These are phyloP conservation scores for Staphylotrichum longicolle DNA, from an alignment of 495 filamentous ascomycete genomes.

Conservation along the genomic window DNA sequence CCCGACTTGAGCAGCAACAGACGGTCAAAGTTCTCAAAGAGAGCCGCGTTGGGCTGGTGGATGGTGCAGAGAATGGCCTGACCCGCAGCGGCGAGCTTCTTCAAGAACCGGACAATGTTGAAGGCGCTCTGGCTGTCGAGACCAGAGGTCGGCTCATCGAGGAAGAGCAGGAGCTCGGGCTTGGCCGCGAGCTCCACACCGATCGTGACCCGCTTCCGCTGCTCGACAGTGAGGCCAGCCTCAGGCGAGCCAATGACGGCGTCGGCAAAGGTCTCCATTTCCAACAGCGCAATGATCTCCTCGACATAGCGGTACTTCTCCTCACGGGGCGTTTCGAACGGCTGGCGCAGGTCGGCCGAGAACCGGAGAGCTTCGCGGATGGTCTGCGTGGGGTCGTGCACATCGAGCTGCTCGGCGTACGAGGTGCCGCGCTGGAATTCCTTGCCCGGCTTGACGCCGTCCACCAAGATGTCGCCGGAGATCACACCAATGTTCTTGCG, in stretches of 20 bases:
- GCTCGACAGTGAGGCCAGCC: conserved; percentile 82
- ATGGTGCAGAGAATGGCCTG: conserved; percentile 92
- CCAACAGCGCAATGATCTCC: conserved; percentile 72
- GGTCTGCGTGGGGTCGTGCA: conserved; percentile 73
- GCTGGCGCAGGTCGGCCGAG: conserved; percentile 77
- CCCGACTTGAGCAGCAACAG: conserved; percentile 66
- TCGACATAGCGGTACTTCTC: conserved; percentile 87
- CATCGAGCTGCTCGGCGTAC: conserved; percentile 81
- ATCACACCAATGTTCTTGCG: conserved; percentile 80
- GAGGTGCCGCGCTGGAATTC: conserved; percentile 77
- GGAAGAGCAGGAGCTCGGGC: conserved; percentile 79
- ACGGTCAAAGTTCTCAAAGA: conserved; percentile 79
- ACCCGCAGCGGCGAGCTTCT: conserved; percentile 76
- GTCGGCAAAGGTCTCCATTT: conserved; percentile 81
- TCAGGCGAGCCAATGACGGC: conserved; percentile 77
- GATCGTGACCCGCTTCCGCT: conserved; percentile 87
- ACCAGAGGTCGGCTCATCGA: conserved; percentile 89
- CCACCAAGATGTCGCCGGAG: conserved; percentile 68
- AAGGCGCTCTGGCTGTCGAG: conserved; percentile 83
- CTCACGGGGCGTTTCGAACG: conserved; percentile 59
- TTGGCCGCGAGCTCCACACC: conserved; percentile 85
- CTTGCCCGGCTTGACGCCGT: conserved; percentile 62
- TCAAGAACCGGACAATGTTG: conserved; percentile 85
- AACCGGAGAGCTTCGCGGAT: conserved; percentile 84
- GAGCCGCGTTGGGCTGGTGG: conserved; percentile 81